These are phyloP conservation scores for Ziziphus jujuba DNA, from an alignment of 306 rosid genomes.

Conservation along the genomic window DNA sequence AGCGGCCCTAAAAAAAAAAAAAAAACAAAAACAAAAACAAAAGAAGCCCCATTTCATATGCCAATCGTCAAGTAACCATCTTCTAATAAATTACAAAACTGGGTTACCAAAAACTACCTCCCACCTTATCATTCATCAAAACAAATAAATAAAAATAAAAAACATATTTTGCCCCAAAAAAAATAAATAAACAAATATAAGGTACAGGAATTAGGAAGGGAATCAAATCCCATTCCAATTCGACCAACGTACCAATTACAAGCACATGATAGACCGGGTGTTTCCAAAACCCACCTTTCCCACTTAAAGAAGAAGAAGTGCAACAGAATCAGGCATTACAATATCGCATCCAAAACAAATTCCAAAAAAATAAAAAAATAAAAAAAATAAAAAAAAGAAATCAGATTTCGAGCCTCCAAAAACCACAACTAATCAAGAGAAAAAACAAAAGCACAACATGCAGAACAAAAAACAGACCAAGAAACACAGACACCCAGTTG, in stretches of 20 bases:
- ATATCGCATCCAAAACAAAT: background rate
- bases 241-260: conserved; percentile 21
- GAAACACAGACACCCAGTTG: conserved; percentile 41
- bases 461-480: conserved; percentile 39
- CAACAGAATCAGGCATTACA: conserved; percentile 24
- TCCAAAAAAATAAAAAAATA: background rate
- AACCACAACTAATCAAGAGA: conserved; percentile 36
- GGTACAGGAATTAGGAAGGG: background rate
- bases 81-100: background rate
- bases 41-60: conserved; percentile 17
- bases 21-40: background rate
- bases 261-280: conserved; percentile 17
- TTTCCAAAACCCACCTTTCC: conserved; percentile 13
- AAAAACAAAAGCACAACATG: conserved; percentile 37
- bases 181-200: background rate
- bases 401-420: conserved; percentile 34
- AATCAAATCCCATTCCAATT: conserved; percentile 10
- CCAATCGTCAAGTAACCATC: conserved; percentile 13
- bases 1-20: conserved; percentile 19
- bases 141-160: background rate
- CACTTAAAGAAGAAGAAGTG: conserved; percentile 29
- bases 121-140: conserved; percentile 12
- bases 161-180: too few species aligned
- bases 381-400: conserved; percentile 27
- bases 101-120: conserved; percentile 28